Conservation (phyloP, 2,329 filamentous ascomycete species). For the Ophiostoma perfectum region DNA sequence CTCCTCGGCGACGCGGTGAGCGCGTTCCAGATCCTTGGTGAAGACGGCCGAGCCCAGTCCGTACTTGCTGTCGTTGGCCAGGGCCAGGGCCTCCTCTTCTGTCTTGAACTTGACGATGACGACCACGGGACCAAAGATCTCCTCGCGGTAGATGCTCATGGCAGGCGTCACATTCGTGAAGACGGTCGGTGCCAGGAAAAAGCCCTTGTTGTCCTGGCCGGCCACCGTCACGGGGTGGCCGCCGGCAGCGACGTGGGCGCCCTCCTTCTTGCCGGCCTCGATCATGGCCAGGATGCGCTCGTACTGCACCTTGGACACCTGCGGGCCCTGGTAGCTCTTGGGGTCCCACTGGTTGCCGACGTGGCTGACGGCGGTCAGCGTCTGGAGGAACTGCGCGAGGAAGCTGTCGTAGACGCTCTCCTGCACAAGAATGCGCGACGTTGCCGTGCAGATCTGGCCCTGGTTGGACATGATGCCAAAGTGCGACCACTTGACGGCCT, state of each 20-base stretch:
- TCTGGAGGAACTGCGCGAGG: conserved; percentile 48
- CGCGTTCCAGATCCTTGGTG: conserved; percentile 58
- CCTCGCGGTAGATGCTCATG: conserved; percentile 70
- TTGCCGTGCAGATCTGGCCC: conserved; percentile 70
- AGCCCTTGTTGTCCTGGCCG: conserved; percentile 18
- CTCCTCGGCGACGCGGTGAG: conserved; percentile 51
- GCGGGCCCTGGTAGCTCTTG: conserved; percentile 50
- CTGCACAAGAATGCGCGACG: conserved; percentile 65
- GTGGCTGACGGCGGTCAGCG: conserved; percentile 36
- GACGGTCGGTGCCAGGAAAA: conserved; percentile 25
- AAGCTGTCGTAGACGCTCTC: conserved; percentile 54
- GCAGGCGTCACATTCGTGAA: conserved; percentile 33
- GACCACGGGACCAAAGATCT: conserved; percentile 73
- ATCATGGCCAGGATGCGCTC: conserved; percentile 60
- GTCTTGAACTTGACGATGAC: conserved; percentile 58
- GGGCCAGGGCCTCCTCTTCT: conserved; percentile 64
- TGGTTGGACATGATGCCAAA: conserved; percentile 60
- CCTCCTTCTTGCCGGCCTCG: conserved; percentile 49
- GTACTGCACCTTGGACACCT: conserved; percentile 57
- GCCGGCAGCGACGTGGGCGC: conserved; percentile 52
- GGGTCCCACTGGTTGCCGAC: conserved; percentile 56
- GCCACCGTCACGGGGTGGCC: conserved; percentile 33
- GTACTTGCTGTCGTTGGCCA: conserved; percentile 79
- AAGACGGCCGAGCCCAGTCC: conserved; percentile 68
- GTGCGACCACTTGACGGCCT: conserved; percentile 51